Evolutionary conservation across 306 rosid species (phyloP).

Genomic region (Styphnolobium japonicum): DNA sequence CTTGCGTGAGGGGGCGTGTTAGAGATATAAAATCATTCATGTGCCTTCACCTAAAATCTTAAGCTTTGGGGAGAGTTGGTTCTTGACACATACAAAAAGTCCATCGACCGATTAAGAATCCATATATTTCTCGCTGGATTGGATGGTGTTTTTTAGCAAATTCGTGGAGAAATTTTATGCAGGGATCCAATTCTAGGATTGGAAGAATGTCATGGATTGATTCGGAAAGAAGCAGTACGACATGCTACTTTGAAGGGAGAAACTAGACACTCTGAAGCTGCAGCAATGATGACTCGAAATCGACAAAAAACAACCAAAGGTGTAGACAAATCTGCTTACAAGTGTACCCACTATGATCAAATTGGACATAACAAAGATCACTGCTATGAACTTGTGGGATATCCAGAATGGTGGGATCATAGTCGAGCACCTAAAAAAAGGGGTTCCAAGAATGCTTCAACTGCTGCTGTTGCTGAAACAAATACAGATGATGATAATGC

Average conservation of each 20-base stretch:
- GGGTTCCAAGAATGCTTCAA: neutral
- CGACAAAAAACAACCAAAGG: neutral
- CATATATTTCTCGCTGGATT: neutral
- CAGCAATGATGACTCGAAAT: neutral
- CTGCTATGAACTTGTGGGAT: constrained; percentile 9
- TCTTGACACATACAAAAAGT: neutral
- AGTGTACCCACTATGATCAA: neutral
- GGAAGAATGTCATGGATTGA: neutral
- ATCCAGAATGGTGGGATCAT: constrained; percentile 26
- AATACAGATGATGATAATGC: too few species aligned
- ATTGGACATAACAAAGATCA: constrained; percentile 1
- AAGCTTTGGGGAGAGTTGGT: too few species aligned
- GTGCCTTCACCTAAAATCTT: too few species aligned
- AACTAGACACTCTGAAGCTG: neutral
- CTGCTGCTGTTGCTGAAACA: neutral
- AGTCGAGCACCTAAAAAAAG: neutral
- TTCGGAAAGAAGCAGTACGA: neutral
- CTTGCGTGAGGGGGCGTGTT: too few species aligned
- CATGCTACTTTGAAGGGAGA: neutral
- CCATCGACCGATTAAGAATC: neutral
- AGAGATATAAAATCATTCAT: too few species aligned
- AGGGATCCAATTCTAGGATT: too few species aligned
- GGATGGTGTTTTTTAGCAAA: too few species aligned
- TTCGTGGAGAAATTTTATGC: too few species aligned
- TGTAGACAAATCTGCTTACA: neutral